Evolutionary conservation across 73 alveolate species (phyloP), one percentile per base, ranked within the genome.

Genomic region (Stentor coeruleus): DNA sequence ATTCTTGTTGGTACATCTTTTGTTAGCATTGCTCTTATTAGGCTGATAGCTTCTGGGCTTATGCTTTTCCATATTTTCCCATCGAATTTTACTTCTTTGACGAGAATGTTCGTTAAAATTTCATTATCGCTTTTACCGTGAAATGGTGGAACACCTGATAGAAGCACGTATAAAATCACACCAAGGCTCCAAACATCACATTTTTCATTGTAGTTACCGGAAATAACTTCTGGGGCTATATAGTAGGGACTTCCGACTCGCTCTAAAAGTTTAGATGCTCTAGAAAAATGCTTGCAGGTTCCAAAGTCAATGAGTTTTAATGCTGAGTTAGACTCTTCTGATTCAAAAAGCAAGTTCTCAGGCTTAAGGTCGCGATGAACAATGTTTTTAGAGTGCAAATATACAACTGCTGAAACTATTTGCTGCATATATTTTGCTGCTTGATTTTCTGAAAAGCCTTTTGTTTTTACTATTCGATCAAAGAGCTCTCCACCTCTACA

Each of bases 161-260:
- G 91, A 0, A 89, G 20, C 59, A 74, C 49, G 72, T 89, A 86
- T 11, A 87, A 38, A 20, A 89, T 74, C 38, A 89, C 88, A 3
- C 95, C 95, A 0, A 89, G 39, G 38, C 91, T 72, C 92, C 95
- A 89, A 79, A 89, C 75, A 49, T 89, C 95, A 59, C 92, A 86
- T 35, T 77, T 73, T 58, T 86, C 42, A 66, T 77, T 84, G 72
- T 89, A 89, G 3, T 59, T 26, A 11, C 95, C 92, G 3, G 39
- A 73, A 28, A 89, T 59, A 11, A 89, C 92, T 74, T 89, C 95
- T 3, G 95, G 95, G 2, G 95, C 90, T 72, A 89, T 87, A 75
- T 89, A 89, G 81, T 86, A 89, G 3, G 95, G 95, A 3, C 92
- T 89, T 15, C 95, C 95, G 0, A 88, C 88, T 36, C 49, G 39